Conservation (phyloP, 1,139 yeast species). For the Yamadazyma mexicana region DNA sequence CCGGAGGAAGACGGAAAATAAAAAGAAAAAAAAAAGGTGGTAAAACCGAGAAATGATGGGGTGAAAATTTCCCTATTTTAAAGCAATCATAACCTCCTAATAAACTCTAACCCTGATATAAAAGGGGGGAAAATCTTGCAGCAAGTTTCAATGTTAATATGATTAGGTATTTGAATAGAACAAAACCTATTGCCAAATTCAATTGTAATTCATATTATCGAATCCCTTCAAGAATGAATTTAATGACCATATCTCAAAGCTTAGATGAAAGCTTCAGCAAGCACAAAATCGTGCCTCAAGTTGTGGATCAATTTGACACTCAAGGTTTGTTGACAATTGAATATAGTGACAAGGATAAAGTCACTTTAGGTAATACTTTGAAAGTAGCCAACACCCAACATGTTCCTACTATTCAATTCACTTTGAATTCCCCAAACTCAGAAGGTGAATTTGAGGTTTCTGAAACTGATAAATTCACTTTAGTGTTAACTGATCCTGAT, state of each 20-base stretch:
- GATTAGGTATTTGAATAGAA: conserved; percentile 5
- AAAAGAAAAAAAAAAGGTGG: no score
- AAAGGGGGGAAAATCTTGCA: neutral
- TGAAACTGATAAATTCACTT: conserved; percentile 59
- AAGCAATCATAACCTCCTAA: conserved; percentile 1
- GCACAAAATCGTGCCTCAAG: conserved; percentile 66
- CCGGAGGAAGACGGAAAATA: conserved; percentile 3
- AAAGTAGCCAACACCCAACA: conserved; percentile 64
- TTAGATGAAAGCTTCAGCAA: conserved; percentile 60
- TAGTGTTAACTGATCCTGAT: conserved; percentile 89
- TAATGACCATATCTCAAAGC: conserved; percentile 64
- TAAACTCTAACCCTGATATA: neutral
- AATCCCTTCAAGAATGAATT: conserved; percentile 21
- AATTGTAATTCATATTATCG: conserved; percentile 1
- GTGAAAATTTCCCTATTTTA: neutral
- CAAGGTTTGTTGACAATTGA: conserved; percentile 50
- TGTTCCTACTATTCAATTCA: conserved; percentile 65
- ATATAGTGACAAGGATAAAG: conserved; percentile 57
- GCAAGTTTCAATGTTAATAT: conserved; percentile 1
- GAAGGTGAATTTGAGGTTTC: conserved; percentile 39
- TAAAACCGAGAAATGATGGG: neutral
- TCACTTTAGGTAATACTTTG: conserved; percentile 78
- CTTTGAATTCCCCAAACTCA: conserved; percentile 50
- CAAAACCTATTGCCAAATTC: conserved; percentile 1
- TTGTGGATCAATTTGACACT: conserved; percentile 47